Conservation (phyloP, 1,139 yeast species). For the Magnusiomyces ingens region DNA sequence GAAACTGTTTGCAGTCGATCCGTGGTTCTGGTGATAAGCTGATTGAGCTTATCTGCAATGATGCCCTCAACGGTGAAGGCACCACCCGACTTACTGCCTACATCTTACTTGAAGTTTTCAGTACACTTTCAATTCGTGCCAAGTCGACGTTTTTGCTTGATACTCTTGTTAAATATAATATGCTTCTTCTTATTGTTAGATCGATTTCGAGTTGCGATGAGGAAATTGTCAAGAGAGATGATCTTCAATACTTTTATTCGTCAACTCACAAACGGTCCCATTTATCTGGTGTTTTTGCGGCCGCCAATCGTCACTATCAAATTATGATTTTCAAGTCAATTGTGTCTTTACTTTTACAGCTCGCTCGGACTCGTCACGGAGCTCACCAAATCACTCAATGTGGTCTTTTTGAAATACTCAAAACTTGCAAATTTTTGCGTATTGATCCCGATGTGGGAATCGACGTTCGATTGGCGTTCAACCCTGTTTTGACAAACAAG, state of each 20-base stretch:
- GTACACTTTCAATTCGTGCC: slow-evolving; percentile 47
- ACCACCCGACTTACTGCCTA: slow-evolving; percentile 71
- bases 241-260: slow-evolving; percentile 1
- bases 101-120: slow-evolving; percentile 61
- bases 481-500: not conserved
- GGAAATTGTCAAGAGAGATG: slow-evolving; percentile 35
- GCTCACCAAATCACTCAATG: slow-evolving; percentile 70
- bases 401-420: slow-evolving; percentile 56
- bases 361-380: slow-evolving; percentile 72
- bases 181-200: slow-evolving; percentile 57
- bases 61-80: slow-evolving; percentile 76
- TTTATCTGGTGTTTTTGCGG: not conserved
- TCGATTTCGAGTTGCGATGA: slow-evolving; percentile 57
- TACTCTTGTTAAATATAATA: slow-evolving; percentile 55
- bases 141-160: slow-evolving; percentile 55
- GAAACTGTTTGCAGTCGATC: slow-evolving; percentile 38
- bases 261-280: not conserved
- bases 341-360: slow-evolving; percentile 58
- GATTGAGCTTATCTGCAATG: slow-evolving; percentile 62
- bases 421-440: slow-evolving; percentile 49
- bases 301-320: slow-evolving; percentile 43
- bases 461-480: slow-evolving; percentile 29
- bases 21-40: slow-evolving; percentile 55
- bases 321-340: slow-evolving; percentile 71
- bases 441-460: slow-evolving; percentile 80